A percentile compares a stretch with the other conserved stretches of the same genome.
phyloP scores from a whole-genome alignment of 2,329 filamentous ascomycete genomes.

The Fusarium cyanostomum region DNA sequence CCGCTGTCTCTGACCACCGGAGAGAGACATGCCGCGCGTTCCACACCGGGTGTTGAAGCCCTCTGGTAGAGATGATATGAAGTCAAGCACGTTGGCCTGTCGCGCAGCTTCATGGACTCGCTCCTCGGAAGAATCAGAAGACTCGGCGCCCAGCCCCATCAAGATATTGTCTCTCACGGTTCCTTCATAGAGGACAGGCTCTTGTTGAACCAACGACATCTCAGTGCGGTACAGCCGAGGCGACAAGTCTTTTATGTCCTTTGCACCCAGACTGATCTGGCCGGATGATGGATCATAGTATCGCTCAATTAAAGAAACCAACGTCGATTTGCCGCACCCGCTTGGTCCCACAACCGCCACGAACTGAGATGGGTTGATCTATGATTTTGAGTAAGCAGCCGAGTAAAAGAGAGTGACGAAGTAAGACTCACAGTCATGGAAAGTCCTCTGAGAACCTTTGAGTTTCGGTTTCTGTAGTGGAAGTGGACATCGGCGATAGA shows the following conservation, averaged over 20 bases:
- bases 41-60: constrained; percentile 69
- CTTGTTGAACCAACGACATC: constrained; percentile 53
- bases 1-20: constrained; percentile 73
- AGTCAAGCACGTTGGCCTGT: constrained; percentile 59
- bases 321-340: constrained; percentile 68
- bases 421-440: background rate
- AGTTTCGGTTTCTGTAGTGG: constrained; percentile 12
- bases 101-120: constrained; percentile 55
- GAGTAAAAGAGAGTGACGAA: fast-evolving
- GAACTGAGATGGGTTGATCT: constrained; percentile 47
- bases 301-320: constrained; percentile 60
- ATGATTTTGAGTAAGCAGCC: constrained; percentile 42
- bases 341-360: constrained; percentile 66
- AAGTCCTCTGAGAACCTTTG: constrained; percentile 14
- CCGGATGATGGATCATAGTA: constrained; percentile 53
- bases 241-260: constrained; percentile 40
- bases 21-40: constrained; percentile 69
- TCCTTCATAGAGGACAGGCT: constrained; percentile 55
- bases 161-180: constrained; percentile 65
- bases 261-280: constrained; percentile 40
- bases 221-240: constrained; percentile 45
- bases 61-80: constrained; percentile 45
- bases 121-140: constrained; percentile 26
- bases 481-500: constrained; percentile 30
- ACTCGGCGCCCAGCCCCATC: constrained; percentile 49